Base-by-base conservation (phyloP, 2,329 filamentous ascomycete genomes). In the Pseudogymnoascus sp. region DNA sequence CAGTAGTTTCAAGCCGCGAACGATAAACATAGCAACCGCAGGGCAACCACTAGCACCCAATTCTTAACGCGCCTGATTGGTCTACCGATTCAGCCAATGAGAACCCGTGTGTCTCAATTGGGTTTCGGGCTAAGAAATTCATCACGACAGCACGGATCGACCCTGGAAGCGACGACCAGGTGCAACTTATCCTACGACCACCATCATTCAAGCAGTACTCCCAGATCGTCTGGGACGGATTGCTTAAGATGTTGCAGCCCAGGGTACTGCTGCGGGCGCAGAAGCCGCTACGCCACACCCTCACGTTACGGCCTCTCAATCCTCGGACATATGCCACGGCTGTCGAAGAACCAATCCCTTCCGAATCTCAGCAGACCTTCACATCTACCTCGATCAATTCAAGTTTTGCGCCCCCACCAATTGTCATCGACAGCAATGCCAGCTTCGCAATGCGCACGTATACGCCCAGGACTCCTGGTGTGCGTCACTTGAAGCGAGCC, bases 391-490 rank as follows among this genome's bases (percentile, higher is more conserved):
- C 71, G 58, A n/a, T 30, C 20, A 11, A 18, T 9, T 25, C 57
- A 25, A 71, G 74, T 15, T 79, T 78, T 63, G 75, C 76, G 59
- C 76, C 77, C 65, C 77, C 78, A 6, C 72, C 76, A 3, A 69
- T 72, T n/a, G 73, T 73, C 20, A 73, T 75, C 61, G 72, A 76
- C 28, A 68, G 66, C 41, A 75, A 72, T 63, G 68, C 75, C 15
- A 64, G 66, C 7, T 73, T 72, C 63, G 64, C 64, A 18, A 70
- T 97, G 74, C 86, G 90, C 69, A 94, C 89, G 60, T 99, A 97
- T 75, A 97, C 90, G 74, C 94, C 94, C 36, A 86, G 91, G 69
- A 97, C 94, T 0, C 93, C 93, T 11, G 94, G 94, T 82, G 75
- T 96, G 62, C 87, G 94, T 70, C 94, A 99, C 82, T 79, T 99